Base-by-base conservation (phyloP, 805 yeast species). In the Teunomyces stri region DNA sequence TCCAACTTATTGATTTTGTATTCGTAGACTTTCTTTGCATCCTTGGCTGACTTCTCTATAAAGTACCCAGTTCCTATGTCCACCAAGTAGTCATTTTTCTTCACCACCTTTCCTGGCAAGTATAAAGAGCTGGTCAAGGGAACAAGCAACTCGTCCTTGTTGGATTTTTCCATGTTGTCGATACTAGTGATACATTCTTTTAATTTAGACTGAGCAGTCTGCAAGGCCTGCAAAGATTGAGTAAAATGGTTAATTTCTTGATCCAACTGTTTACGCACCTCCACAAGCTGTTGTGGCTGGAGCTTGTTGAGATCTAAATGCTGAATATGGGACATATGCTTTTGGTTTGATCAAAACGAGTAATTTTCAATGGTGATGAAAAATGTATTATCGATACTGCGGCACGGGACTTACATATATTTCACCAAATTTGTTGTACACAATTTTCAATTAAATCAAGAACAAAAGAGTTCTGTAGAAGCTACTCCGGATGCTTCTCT, bases 1-100 rank as follows among this genome's bases (percentile, higher is more conserved):
- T 75, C 81, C 58, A 92, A 69, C 52, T 92, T 91, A 21, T 70
- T 70, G 48, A 90, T 80, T 65, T 94, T 89, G 47, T 72, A 76
- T 49, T 84, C 79, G 64, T 89, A 92, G 59, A 89, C 92, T 46
- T 64, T 66, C 51, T 80, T 72, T 1, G 97, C 85, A 41, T 87
- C 89, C 6, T 70, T 69, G 0, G 81, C 79, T 42, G 66, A 66
- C 66, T 94, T 94, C 61, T 89, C 96, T 13, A 90, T 91, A 62
- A 79, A 94, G 63, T 94, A 94, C 2, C 98, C 98, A 0, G 99
- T 94, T 30, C 99, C 99, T 21, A 94, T 84, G 62, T 94, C 99
- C 7, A 94, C 96, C 62, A 94, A 73, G 58, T 85, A 94, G 49
- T 78, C 82, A 50, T 84, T 78, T 44, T 77, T 77, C 48, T 85